A percentile compares a stretch with the other conserved stretches of the same genome.
Conservation (phyloP, 2,329 filamentous ascomycete genomes). For the Leptodontidium sp. region DNA sequence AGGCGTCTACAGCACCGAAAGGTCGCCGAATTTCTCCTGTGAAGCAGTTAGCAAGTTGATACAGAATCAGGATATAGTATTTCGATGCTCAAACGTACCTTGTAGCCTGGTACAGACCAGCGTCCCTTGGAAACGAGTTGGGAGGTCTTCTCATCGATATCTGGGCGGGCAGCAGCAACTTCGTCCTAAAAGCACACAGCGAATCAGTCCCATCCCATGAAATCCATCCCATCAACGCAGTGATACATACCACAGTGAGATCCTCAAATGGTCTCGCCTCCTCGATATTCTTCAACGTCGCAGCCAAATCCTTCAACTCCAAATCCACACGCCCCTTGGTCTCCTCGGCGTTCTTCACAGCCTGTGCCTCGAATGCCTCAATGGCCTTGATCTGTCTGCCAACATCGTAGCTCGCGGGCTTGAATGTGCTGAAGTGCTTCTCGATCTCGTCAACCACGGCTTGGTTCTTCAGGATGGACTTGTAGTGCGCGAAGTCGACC, state of each 20-base stretch:
- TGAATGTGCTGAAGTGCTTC: constrained; percentile 91
- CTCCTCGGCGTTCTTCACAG: constrained; percentile 94
- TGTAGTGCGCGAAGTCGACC: constrained; percentile 95
- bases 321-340: constrained; percentile 96
- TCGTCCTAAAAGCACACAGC: constrained; percentile 72
- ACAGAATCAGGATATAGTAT: neutral
- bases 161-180: constrained; percentile 90
- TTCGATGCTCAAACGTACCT: constrained; percentile 66
- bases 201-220: constrained; percentile 28
- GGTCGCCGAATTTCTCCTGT: constrained; percentile 98
- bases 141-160: constrained; percentile 96
- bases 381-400: constrained; percentile 95
- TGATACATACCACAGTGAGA: constrained; percentile 86
- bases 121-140: constrained; percentile 96
- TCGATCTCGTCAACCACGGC: constrained; percentile 96
- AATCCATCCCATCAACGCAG: constrained; percentile 12
- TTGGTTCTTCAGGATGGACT: constrained; percentile 92
- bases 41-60: constrained; percentile 55
- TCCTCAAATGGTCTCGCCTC: constrained; percentile 94
- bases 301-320: constrained; percentile 91
- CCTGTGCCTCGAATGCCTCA: constrained; percentile 96
- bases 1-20: constrained; percentile 83
- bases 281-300: constrained; percentile 97
- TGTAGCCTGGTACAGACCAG: constrained; percentile 99
- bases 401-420: constrained; percentile 93